Conservation (phyloP, 352 stramenopile species). For the Globisporangium spiculum region DNA sequence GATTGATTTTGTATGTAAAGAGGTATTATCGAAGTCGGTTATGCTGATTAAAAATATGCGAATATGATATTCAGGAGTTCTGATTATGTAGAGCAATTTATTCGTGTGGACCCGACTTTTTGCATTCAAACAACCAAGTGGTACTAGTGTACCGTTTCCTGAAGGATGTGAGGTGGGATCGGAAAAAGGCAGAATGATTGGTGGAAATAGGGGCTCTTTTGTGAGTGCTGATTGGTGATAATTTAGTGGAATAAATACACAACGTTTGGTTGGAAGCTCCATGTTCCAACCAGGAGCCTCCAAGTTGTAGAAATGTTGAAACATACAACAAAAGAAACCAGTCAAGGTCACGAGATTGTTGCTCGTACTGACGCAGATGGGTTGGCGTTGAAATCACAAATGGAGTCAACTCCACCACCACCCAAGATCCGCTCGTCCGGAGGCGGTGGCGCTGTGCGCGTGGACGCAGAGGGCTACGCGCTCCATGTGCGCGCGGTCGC, state of each 20-base stretch:
- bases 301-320: too few species aligned
- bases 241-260: too few species aligned
- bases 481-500: conserved; percentile 65
- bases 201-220: not conserved
- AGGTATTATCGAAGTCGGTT: not conserved
- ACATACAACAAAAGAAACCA: not conserved
- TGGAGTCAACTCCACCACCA: not conserved
- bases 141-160: not conserved
- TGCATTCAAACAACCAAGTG: not conserved
- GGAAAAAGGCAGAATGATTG: not conserved
- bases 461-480: conserved; percentile 43
- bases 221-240: not conserved
- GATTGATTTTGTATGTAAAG: not conserved
- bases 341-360: not conserved
- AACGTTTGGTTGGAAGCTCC: not conserved
- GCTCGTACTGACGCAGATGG: not conserved
- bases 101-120: not conserved
- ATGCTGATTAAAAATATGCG: too few species aligned
- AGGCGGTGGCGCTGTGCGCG: conserved; percentile 13
- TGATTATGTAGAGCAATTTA: not conserved
- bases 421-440: not conserved
- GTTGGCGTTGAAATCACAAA: not conserved
- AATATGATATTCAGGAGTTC: too few species aligned
- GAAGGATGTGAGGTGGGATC: not conserved
- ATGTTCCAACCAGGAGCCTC: too few species aligned